Percentiles rank a stretch among this genome's conserved stretches.
Conservation (phyloP, 345 rosid genomes). For the Raphanus sativus region DNA sequence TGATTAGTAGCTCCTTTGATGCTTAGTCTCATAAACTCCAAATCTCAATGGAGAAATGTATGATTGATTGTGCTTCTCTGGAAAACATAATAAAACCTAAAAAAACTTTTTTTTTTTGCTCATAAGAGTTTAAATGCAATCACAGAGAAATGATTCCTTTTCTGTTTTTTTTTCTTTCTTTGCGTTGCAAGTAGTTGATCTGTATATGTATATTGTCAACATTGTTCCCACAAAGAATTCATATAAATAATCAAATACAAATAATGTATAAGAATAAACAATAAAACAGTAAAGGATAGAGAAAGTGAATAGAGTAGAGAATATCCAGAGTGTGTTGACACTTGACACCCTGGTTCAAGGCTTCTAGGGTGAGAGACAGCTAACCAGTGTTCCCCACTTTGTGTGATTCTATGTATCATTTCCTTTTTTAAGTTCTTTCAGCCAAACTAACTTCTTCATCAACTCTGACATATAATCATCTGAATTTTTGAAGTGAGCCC, state of each 20-base stretch:
- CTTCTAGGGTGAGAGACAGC: slow-evolving; percentile 34
- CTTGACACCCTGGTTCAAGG: slow-evolving; percentile 38
- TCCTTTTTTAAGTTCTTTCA: slow-evolving; percentile 10
- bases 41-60: slow-evolving; percentile 21
- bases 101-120: neutral
- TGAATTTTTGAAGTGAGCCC: slow-evolving; percentile 13
- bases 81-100: slow-evolving; percentile 17
- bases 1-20: neutral
- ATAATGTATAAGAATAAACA: slow-evolving; percentile 33
- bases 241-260: slow-evolving; percentile 4
- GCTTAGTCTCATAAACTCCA: neutral
- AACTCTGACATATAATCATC: slow-evolving; percentile 19
- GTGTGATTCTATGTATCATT: slow-evolving; percentile 19
- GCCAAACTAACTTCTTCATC: slow-evolving; percentile 27
- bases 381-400: slow-evolving; percentile 39
- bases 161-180: neutral
- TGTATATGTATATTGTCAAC: neutral
- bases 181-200: slow-evolving; percentile 15
- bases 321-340: slow-evolving; percentile 40
- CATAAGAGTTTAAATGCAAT: slow-evolving; percentile 5
- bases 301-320: slow-evolving; percentile 31
- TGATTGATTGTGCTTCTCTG: slow-evolving; percentile 9
- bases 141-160: slow-evolving; percentile 9
- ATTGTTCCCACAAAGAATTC: neutral
- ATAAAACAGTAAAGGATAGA: slow-evolving; percentile 5